A percentile compares a stretch with the other conserved stretches of the same genome.
Conservation (phyloP, 345 rosid species). For the Pugionium dolabratum region DNA sequence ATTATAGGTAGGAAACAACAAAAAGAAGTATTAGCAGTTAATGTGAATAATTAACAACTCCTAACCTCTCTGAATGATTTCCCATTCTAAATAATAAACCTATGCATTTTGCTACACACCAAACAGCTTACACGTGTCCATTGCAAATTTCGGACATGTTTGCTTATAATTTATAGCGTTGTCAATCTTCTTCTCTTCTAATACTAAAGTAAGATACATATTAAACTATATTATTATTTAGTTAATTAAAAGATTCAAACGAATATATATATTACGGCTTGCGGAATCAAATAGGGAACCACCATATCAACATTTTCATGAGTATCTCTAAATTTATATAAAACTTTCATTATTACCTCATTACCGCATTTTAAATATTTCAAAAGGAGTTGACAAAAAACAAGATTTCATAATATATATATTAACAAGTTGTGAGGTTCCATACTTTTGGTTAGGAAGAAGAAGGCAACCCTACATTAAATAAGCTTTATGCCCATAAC, state of each 20-base stretch:
- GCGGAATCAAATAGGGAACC: slow-evolving; percentile 14
- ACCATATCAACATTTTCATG: background rate
- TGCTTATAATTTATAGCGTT: background rate
- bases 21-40: no score
- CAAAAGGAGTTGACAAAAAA: no score
- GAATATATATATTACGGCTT: slow-evolving; percentile 6
- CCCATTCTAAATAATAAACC: background rate
- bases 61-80: background rate
- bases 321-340: background rate
- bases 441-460: background rate
- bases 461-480: slow-evolving; percentile 13
- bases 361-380: background rate
- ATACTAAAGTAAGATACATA: background rate
- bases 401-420: background rate
- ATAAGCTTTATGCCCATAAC: slow-evolving; percentile 6
- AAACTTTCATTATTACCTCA: background rate
- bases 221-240: background rate
- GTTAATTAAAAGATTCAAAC: background rate
- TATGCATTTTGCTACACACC: background rate
- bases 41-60: background rate
- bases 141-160: slow-evolving; percentile 1
- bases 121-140: slow-evolving; percentile 16
- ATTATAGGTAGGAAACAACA: background rate
- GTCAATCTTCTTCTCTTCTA: background rate
- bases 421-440: background rate